A percentile compares a stretch with the other conserved stretches of the same genome.
These are phyloP conservation scores for Apiotrichum gracile DNA, from an alignment of 1,284 basidiomycete species.

Conservation along the genomic window DNA sequence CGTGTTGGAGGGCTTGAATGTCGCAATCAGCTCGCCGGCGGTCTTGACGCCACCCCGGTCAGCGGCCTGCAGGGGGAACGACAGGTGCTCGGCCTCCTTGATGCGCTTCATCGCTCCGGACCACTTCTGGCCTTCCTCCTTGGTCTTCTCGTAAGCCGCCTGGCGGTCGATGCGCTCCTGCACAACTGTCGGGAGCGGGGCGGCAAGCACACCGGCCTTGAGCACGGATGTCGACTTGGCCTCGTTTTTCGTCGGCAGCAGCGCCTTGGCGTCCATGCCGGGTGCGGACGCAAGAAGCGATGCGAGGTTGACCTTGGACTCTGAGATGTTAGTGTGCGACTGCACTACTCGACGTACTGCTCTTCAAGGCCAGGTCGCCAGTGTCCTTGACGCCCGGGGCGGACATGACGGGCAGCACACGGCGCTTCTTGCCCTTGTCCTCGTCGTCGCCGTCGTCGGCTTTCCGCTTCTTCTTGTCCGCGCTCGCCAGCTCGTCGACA, in stretches of 20 bases:
- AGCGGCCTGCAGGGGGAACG: conserved; percentile 84
- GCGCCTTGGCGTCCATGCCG: conserved; percentile 54
- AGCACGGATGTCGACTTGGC: conserved; percentile 54
- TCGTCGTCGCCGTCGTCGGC: conserved; percentile 59
- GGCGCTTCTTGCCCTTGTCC: conserved; percentile 49
- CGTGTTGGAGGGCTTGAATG: conserved; percentile 72
- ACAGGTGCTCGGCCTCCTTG: conserved; percentile 84
- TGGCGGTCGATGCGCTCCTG: conserved; percentile 88
- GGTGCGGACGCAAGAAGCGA: conserved; percentile 54
- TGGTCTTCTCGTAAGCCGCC: conserved; percentile 90
- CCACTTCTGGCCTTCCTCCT: conserved; percentile 91
- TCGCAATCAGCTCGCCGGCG: conserved; percentile 40
- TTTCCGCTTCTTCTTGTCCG: conserved; percentile 66
- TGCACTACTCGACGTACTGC: conserved; percentile 25
- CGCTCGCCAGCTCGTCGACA: conserved; percentile 61
- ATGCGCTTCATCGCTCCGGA: conserved; percentile 81
- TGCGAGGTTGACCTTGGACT: conserved; percentile 49
- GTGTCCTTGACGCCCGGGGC: conserved; percentile 35
- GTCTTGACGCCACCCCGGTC: conserved; percentile 44
- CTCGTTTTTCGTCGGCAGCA: conserved; percentile 30
- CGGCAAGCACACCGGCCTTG: conserved; percentile 63
- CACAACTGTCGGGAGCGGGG: conserved; percentile 76
- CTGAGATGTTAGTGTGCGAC: conserved; percentile 15
- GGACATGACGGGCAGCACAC: conserved; percentile 45
- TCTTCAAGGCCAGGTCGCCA: conserved; percentile 35